Evolutionary conservation across 331 rosid genomes (phyloP).

Genomic region (Saraca asoca): DNA sequence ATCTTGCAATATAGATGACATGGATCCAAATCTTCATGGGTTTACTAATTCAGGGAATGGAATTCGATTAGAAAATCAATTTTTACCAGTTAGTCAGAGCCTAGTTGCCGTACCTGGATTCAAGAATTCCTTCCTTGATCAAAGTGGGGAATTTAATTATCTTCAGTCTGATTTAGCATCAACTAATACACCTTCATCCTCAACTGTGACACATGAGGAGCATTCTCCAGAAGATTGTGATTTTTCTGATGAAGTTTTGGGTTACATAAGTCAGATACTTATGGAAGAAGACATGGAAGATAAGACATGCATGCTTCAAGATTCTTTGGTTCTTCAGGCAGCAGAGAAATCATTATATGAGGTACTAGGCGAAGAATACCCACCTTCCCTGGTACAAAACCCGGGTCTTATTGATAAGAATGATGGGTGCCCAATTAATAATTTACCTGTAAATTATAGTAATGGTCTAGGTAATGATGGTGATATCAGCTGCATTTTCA

Average conservation of each 20-base stretch:
- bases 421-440: too few relatives aligned
- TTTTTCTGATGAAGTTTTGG: constrained; percentile 78
- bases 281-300: constrained; percentile 98
- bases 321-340: constrained; percentile 87
- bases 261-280: constrained; percentile 81
- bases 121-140: constrained; percentile 41
- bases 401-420: too few relatives aligned
- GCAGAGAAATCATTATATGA: constrained; percentile 91
- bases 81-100: constrained; percentile 48
- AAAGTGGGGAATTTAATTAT: constrained; percentile 40
- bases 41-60: constrained; percentile 46
- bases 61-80: constrained; percentile 45
- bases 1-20: constrained; percentile 29
- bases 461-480: too few relatives aligned
- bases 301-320: constrained; percentile 76
- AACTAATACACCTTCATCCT: constrained; percentile 39
- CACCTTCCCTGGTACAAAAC: constrained; percentile 39
- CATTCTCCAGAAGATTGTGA: constrained; percentile 82
- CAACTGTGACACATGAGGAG: constrained; percentile 54
- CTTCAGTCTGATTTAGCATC: constrained; percentile 45
- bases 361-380: constrained; percentile 76
- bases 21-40: constrained; percentile 54
- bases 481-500: too few relatives aligned
- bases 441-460: too few relatives aligned
- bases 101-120: constrained; percentile 35